Percentiles rank a stretch among this genome's conserved stretches.
These are phyloP conservation scores for Isatis tinctoria DNA, from an alignment of 345 rosid genomes.

Conservation along the genomic window DNA sequence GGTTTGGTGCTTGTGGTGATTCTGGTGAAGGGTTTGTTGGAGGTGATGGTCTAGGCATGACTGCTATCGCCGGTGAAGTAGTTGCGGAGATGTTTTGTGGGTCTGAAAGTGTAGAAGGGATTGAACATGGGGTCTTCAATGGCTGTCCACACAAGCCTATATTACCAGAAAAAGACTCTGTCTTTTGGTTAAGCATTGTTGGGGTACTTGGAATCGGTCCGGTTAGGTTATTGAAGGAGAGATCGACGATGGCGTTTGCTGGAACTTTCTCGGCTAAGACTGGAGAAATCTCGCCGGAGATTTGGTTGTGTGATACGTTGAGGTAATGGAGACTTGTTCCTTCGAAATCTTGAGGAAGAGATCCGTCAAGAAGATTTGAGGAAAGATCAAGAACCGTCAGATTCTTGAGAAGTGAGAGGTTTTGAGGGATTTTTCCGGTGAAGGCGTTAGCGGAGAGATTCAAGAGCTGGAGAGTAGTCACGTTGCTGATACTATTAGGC, in stretches of 20 bases:
- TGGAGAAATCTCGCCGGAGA: conserved; percentile 58
- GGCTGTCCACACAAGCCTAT: conserved; percentile 80
- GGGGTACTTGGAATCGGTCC: conserved; percentile 63
- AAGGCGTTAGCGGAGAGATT: conserved; percentile 76
- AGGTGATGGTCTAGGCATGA: conserved; percentile 50
- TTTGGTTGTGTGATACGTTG: conserved; percentile 68
- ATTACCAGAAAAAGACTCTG: conserved; percentile 56
- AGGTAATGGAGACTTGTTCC: conserved; percentile 55
- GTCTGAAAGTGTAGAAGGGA: conserved; percentile 68
- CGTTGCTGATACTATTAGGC: conserved; percentile 34
- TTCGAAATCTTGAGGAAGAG: conserved; percentile 53
- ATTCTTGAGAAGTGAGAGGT: conserved; percentile 44
- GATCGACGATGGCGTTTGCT: conserved; percentile 54
- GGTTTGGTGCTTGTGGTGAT: conserved; percentile 7
- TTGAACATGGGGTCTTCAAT: conserved; percentile 55
- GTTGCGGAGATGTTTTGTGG: conserved; percentile 58
- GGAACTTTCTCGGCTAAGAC: conserved; percentile 48
- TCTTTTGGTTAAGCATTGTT: conserved; percentile 55
- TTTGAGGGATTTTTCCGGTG: conserved; percentile 55
- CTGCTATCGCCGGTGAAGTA: conserved; percentile 82
- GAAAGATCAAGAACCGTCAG: conserved; percentile 72
- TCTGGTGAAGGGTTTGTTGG: conserved; percentile 31
- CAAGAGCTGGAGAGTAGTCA: conserved; percentile 46
- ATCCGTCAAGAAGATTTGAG: conserved; percentile 61
- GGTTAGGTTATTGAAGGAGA: conserved; percentile 80